Conservation (phyloP, 768 basidiomycete genomes). For the Termitomyces sp. region DNA sequence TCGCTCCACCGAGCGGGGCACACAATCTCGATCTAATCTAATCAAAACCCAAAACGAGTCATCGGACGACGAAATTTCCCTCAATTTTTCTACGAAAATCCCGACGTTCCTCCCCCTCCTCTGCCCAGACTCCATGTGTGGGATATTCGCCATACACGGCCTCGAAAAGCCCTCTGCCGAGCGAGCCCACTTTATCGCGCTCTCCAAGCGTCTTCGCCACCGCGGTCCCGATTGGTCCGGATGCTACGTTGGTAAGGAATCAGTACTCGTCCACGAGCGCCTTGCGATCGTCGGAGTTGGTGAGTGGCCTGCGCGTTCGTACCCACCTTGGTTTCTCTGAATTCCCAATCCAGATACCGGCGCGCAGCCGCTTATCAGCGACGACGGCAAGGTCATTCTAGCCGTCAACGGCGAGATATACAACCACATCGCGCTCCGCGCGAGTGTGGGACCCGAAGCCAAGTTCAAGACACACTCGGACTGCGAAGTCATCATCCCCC, state of each 20-base stretch:
- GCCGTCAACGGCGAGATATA: constrained; percentile 99
- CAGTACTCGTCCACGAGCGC: constrained; percentile 89
- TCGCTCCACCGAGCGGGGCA: not conserved
- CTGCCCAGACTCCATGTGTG: too few species aligned
- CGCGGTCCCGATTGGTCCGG: constrained; percentile 99
- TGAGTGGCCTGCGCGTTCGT: constrained; percentile 29
- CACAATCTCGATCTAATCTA: not conserved
- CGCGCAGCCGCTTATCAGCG: constrained; percentile 88
- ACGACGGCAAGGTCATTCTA: constrained; percentile 78
- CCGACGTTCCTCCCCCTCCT: too few species aligned
- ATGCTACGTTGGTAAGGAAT: constrained; percentile 78
- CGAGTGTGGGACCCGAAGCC: constrained; percentile 52
- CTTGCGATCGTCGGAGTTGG: constrained; percentile 98
- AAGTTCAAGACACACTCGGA: constrained; percentile 97
- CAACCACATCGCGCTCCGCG: constrained; percentile 84
- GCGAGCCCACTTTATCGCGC: constrained; percentile 70
- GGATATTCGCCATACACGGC: constrained; percentile 84
- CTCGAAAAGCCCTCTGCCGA: constrained; percentile 64
- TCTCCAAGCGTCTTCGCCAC: constrained; percentile 87
- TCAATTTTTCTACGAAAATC: constrained; percentile 10
- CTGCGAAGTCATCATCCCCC: constrained; percentile 92
- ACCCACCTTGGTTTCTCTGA: not conserved
- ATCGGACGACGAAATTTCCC: constrained; percentile 9
- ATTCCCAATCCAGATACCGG: constrained; percentile 68
- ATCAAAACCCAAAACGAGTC: constrained; percentile 17